phyloP scores from a whole-genome alignment of 2,329 filamentous ascomycete genomes.

The Beauveria caledonica region DNA sequence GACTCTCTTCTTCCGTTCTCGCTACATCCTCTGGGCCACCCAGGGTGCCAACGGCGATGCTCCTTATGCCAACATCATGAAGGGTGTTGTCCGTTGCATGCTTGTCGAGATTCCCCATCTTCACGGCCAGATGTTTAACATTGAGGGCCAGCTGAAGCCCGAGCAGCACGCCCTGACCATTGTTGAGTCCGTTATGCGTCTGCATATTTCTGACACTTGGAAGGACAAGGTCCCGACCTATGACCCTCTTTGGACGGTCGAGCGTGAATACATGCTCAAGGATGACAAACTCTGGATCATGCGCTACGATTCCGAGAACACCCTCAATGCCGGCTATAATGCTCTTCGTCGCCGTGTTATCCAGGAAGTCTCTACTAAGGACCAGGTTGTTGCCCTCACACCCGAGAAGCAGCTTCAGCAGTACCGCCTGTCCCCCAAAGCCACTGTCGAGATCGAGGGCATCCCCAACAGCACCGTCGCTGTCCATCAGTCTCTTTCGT shows the following conservation, averaged over 20 bases:
- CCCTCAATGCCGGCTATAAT: constrained; percentile 13
- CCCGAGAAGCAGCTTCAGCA: constrained; percentile 10
- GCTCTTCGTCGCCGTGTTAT: constrained; percentile 10
- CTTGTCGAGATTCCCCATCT: constrained; percentile 10
- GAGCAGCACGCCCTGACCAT: constrained; percentile 7
- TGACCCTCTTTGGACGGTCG: constrained; percentile 10
- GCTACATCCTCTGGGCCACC: constrained; percentile 12
- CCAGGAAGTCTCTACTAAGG: constrained; percentile 4
- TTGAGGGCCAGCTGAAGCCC: constrained; percentile 9
- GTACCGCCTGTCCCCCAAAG: constrained; percentile 10
- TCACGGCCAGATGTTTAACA: constrained; percentile 9
- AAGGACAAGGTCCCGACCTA: constrained; percentile 11
- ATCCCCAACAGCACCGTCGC: constrained; percentile 3
- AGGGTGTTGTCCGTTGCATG: constrained; percentile 11
- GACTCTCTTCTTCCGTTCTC: constrained; percentile 6
- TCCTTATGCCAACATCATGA: constrained; percentile 11
- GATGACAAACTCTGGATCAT: constrained; percentile 10
- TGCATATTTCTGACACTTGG: constrained; percentile 10
- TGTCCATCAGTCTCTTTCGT: constrained; percentile 8
- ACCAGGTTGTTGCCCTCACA: constrained; percentile 9
- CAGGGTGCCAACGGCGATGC: constrained; percentile 10
- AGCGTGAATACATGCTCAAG: constrained; percentile 13
- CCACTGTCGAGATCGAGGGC: constrained; percentile 8
- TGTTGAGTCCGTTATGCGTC: constrained; percentile 6
- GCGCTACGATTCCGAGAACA: constrained; percentile 7